Evolutionary conservation across 2,329 filamentous ascomycete genomes (phyloP).

Genomic region (Botrytis sinoallii): DNA sequence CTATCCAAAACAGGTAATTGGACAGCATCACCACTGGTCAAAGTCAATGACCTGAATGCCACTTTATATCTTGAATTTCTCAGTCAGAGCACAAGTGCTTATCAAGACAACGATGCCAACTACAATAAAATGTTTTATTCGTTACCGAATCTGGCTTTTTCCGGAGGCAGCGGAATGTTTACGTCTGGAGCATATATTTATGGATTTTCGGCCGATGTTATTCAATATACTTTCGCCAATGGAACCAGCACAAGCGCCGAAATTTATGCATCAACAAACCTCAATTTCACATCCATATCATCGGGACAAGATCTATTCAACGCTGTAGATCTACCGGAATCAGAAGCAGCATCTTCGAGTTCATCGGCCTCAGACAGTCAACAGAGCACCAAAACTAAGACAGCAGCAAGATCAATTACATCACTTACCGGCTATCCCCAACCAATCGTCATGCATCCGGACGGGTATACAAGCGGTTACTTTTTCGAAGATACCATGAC

Average conservation of each 20-base stretch:
- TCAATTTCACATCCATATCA: constrained; percentile 26
- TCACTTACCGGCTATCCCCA: constrained; percentile 23
- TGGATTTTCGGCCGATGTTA: constrained; percentile 32
- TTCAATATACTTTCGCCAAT: constrained; percentile 40
- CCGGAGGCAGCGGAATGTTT: constrained; percentile 25
- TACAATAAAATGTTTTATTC: constrained; percentile 41
- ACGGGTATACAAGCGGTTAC: constrained; percentile 26
- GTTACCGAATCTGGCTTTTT: constrained; percentile 3
- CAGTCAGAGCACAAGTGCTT: constrained; percentile 36
- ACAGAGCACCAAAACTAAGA: background rate
- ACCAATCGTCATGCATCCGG: constrained; percentile 21
- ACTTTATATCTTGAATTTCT: constrained; percentile 46
- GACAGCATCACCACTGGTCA: constrained; percentile 46
- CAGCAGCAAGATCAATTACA: constrained; percentile 2
- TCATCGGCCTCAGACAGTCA: background rate
- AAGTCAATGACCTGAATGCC: constrained; percentile 54
- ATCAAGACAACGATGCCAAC: constrained; percentile 40
- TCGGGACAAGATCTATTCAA: constrained; percentile 24
- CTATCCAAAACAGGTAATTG: constrained; percentile 12
- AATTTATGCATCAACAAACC: constrained; percentile 34
- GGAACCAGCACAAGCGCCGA: constrained; percentile 35
- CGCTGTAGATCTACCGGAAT: constrained; percentile 16
- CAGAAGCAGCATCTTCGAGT: constrained; percentile 3
- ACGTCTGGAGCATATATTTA: constrained; percentile 34
- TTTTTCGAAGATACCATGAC: constrained; percentile 26